Base-by-base conservation (phyloP, 1,139 yeast genomes). In the Yamadazyma buinensis region DNA sequence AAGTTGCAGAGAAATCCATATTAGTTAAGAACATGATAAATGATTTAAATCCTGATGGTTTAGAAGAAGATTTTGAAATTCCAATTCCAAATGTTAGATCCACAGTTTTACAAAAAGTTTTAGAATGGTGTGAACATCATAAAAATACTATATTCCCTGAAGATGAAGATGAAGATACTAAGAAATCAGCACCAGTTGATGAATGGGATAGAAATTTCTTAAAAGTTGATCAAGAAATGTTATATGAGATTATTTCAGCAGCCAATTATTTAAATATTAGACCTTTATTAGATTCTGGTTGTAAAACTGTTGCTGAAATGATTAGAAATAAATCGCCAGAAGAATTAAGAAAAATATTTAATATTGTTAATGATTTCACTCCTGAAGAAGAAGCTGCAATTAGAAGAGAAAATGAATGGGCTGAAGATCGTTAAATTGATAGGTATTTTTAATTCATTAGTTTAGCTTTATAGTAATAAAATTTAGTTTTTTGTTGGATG, bases 351-450 rank as follows among this genome's bases (percentile, higher is more conserved):
- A 84, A 87, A 60, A 86, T 95, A 1, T 94, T 94, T 70, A 94
- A 94, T 61, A 94, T 94, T 50, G 94, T 84, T 40, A 60, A 88
- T 57, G 98, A 94, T 60, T 92, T 94, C 63, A 85, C 95, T 26
- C 96, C 97, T 4, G 98, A 94, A 59, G 98, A 94, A 61, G 98
- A 92, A 65, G 96, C 95, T 32, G 97, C 96, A 37, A 92, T 94
- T 48, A 83, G 95, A 56, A 79, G 96, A 54, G 98, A 92, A 62
- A 92, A 92, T 57, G 98, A 92, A 61, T 92, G 98, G 98, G 98
- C 98, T 17, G 98, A 92, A 60, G 98, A 92, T 29, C 48, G 49
- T 42, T n/a, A n/a, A n/a, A n/a, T n/a, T n/a, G n/a, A n/a, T n/a
- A n/a, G n/a, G n/a, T n/a, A n/a, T n/a, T n/a, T n/a, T n/a, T n/a